Conservation (phyloP, 2,329 filamentous ascomycete genomes). For the Colletotrichum spinosum region DNA sequence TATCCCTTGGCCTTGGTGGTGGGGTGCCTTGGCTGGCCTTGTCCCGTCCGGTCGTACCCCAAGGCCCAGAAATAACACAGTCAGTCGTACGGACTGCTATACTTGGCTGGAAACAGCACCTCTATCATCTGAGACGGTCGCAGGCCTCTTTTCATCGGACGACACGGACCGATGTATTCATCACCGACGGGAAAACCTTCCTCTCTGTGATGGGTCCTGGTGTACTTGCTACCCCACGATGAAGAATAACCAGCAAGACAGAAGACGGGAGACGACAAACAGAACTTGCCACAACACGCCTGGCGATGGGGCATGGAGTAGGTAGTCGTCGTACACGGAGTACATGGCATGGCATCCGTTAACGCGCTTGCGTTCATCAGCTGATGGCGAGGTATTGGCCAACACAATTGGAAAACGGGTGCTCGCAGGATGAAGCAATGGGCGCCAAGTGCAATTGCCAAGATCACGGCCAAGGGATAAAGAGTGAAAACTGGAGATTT, state of each 20-base stretch:
- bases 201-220: neutral
- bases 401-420: constrained; percentile 30
- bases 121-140: constrained; percentile 34
- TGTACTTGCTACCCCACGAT: no score
- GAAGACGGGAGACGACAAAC: no score
- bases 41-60: constrained; percentile 26
- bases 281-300: no score
- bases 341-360: constrained; percentile 1
- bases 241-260: no score
- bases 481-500: constrained; percentile 34
- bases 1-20: no score
- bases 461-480: constrained; percentile 32
- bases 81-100: constrained; percentile 8
- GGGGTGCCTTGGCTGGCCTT: neutral
- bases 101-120: constrained; percentile 31
- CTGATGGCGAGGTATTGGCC: constrained; percentile 31
- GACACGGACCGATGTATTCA: constrained; percentile 20
- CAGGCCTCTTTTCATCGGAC: constrained; percentile 29
- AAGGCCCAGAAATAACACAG: constrained; percentile 29
- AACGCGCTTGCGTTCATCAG: constrained; percentile 31
- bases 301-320: no score
- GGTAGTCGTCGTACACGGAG: neutral
- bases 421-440: constrained; percentile 35
- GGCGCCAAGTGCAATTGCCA: constrained; percentile 33
- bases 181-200: neutral